Evolutionary conservation across 176 grass and related monocot genomes (phyloP), one percentile per base, ranked within the genome.

Genomic region (Rhynchospora breviuscula): DNA sequence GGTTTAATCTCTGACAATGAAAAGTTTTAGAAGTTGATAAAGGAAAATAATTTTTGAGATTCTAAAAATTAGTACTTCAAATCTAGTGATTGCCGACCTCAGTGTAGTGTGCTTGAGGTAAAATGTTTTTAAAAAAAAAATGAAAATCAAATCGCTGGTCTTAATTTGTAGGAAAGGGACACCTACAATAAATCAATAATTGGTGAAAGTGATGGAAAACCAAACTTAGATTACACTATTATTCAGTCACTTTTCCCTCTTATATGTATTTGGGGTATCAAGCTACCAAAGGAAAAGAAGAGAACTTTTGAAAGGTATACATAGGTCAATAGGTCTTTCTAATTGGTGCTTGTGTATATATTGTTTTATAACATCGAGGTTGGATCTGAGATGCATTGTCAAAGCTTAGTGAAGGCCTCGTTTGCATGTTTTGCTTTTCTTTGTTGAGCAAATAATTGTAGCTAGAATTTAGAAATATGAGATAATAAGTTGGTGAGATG

Each of bases 121-220:
- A 57, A 57, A 71, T 46, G 13, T 40, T 4, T 4, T 4, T 5
- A 3, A 40, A 40, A 46, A 45, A 71, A 47, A 40, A 71, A 57
- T 33, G 48, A 54, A 31, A 31, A 78, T 56, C 25, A 54, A 35
- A 57, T 49, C 3, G 48, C 19, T 22, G 5, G 17, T 57, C 31
- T 10, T 78, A 33, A 31, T 78, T 18, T 26, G 12, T 57, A 54
- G 72, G 23, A 54, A 33, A 35, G 25, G 46, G 6, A 54, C 49
- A 31, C 10, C 10, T 8, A 17, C 73, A 78, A 23, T 78, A 56
- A 54, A 56, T 78, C 2, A 23, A 57, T 3, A 7, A 51, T 31
- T 29, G 48, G 73, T 78, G 73, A 78, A 33, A 56, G 49, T 78
- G 73, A 78, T 57, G 14, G 73, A 7, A 33, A 78, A 78, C 73